Base-by-base conservation (phyloP, 768 basidiomycete genomes). In the Hemileccinum rubropunctum region DNA sequence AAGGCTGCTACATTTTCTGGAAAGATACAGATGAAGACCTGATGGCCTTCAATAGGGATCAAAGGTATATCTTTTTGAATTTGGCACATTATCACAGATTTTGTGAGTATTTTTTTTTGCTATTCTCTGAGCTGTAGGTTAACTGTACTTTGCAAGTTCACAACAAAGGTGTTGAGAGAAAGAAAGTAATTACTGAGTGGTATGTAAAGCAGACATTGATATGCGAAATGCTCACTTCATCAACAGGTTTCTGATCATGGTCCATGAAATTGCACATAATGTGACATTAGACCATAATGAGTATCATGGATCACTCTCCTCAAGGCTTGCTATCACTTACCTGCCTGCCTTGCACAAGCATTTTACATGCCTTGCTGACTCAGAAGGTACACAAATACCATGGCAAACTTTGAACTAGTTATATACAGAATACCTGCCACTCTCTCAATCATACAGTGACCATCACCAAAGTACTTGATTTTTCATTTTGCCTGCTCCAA, bases 251-350 rank as follows among this genome's bases (percentile, higher is more conserved):
- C 58, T 67, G 30, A 59, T 65, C 3, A 62, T 67, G 52, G 62
- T 56, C 2, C 64, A 65, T 14, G 64, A 65, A 44, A 54, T 65
- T 6, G 65, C 64, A 14, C 65, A 65, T 49, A 59, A 62, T 10
- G 38, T 43, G 11, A 49, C 55, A 0, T 44, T 51, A 47, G 58
- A 61, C 14, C 64, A 66, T 12, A 59, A 66, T 4, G 63, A 63
- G 42, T 50, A 66, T 28, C 63, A 64, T 15, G 63, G 65, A 17
- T 39, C 58, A 3, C 42, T 66, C 17, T 57, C 56, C 27, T 43
- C 61, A n/a, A n/a, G n/a, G 28, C 21, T 63, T 4, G 58, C 42
- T 30, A 9, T 50, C n/a, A 28, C 15, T n/a, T 18, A 28, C 27
- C 17, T 42, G 11, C 41, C 41, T 42, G 41, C 41, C 15, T 11